phyloP scores from a whole-genome alignment of 1,284 basidiomycete genomes.

The Pseudozyma thailandica region DNA sequence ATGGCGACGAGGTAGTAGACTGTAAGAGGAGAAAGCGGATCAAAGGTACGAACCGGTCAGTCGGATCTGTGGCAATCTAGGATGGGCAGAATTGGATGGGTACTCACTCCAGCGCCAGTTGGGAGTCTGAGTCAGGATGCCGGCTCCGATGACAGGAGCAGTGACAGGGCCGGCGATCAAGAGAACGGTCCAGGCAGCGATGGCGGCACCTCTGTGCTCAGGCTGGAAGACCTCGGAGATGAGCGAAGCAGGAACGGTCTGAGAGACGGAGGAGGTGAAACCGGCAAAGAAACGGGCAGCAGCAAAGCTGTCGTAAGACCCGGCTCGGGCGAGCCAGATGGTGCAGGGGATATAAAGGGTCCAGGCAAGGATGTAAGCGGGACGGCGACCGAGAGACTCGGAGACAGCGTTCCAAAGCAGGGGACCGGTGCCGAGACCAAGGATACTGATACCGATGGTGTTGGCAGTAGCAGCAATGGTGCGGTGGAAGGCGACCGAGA shows the following conservation, averaged over 20 bases:
- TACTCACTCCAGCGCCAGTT: conserved; percentile 47
- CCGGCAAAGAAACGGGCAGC: conserved; percentile 54
- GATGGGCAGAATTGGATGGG: too few species aligned
- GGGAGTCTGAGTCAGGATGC: conserved; percentile 55
- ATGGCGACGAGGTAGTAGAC: conserved; percentile 67
- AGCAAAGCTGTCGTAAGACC: conserved; percentile 45
- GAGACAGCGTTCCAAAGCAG: conserved; percentile 60
- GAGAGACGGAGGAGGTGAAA: conserved; percentile 34
- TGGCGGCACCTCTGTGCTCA: conserved; percentile 66
- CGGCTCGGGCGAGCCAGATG: conserved; percentile 65
- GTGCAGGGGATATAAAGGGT: conserved; percentile 66
- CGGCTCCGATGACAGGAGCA: conserved; percentile 66
- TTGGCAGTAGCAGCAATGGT: conserved; percentile 64
- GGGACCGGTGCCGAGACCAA: conserved; percentile 68
- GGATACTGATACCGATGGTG: conserved; percentile 68
- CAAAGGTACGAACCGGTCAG: too few species aligned
- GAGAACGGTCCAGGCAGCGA: conserved; percentile 62
- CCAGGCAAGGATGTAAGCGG: conserved; percentile 67
- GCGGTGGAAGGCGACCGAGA: conserved; percentile 54
- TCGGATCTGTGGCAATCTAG: too few species aligned
- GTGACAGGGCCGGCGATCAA: conserved; percentile 62
- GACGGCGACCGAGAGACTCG: conserved; percentile 64
- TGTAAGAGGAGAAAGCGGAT: conserved; percentile 1
- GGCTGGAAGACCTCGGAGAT: conserved; percentile 52
- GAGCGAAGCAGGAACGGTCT: conserved; percentile 46